These are phyloP conservation scores for Linaria vulgaris DNA, from an alignment of 257 asterid species.

Conservation along the genomic window DNA sequence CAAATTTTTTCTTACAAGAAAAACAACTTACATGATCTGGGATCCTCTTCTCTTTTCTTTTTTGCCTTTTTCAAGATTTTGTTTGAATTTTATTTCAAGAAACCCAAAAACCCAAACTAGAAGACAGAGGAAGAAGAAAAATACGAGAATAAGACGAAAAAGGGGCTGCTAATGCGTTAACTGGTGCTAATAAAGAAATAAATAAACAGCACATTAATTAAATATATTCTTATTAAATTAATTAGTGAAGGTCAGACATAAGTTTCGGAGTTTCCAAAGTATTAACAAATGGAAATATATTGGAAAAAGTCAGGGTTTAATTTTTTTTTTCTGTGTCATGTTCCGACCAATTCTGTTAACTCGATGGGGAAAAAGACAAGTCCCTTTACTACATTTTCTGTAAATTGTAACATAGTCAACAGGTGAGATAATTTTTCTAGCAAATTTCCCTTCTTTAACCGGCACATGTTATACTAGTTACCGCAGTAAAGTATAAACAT, in stretches of 20 bases:
- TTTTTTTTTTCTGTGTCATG: neutral
- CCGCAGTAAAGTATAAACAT: no score
- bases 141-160: conserved; percentile 26
- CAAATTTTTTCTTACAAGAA: neutral
- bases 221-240: conserved; percentile 9
- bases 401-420: neutral
- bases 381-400: neutral
- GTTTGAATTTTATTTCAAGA: conserved; percentile 26
- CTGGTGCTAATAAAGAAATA: conserved; percentile 26
- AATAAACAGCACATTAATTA: conserved; percentile 10
- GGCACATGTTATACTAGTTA: conserved; percentile 26
- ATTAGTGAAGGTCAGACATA: neutral
- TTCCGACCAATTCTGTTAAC: conserved; percentile 21
- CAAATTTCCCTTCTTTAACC: conserved; percentile 17
- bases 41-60: conserved; percentile 26
- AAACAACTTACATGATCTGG: conserved; percentile 51
- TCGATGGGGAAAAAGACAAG: conserved; percentile 31
- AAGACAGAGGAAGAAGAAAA: conserved; percentile 29
- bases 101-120: conserved; percentile 30
- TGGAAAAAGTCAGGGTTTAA: neutral
- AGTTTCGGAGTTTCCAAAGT: conserved; percentile 51
- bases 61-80: conserved; percentile 23
- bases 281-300: neutral
- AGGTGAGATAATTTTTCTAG: neutral
- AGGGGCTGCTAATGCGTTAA: conserved; percentile 35